These are phyloP conservation scores for Cornus suecica DNA, from an alignment of 148 eudicot genomes.

Conservation along the genomic window DNA sequence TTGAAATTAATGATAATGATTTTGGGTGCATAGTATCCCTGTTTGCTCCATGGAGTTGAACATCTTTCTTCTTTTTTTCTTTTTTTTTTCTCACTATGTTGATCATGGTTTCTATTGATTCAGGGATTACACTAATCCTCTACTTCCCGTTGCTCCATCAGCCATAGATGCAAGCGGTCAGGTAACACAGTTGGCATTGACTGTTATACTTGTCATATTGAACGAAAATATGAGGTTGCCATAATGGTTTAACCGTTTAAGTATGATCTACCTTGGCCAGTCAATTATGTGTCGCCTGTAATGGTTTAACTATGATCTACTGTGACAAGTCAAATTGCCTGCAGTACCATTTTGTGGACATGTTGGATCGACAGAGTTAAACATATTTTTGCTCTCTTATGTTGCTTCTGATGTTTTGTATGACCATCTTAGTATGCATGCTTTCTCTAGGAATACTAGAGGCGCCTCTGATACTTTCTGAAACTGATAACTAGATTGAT, in stretches of 20 bases:
- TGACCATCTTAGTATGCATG: slow-evolving; percentile 1
- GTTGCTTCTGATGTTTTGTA: not conserved
- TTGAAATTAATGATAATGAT: not conserved
- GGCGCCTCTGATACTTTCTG: not conserved
- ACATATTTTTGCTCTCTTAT: not conserved
- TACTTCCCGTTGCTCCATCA: slow-evolving; percentile 90
- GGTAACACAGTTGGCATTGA: slow-evolving; percentile 38
- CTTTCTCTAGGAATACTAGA: not conserved
- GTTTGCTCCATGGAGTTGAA: not conserved
- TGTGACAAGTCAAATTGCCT: not conserved
- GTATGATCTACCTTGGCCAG: too few relatives aligned
- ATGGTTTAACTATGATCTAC: not conserved
- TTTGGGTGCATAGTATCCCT: not conserved
- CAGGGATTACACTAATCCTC: slow-evolving; percentile 97
- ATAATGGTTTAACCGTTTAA: too few relatives aligned
- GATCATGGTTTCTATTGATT: slow-evolving; percentile 16
- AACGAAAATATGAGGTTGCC: not conserved
- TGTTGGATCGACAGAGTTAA: not conserved
- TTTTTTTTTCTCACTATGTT: not conserved
- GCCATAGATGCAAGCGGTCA: slow-evolving; percentile 92
- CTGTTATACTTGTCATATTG: not conserved
- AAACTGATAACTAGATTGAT: not conserved
- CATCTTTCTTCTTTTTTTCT: not conserved
- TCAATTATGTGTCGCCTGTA: too few relatives aligned
- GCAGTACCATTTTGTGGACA: not conserved